A percentile compares a stretch with the other conserved stretches of the same genome.
These are phyloP conservation scores for Aspergillus uvarum DNA, from an alignment of 2,329 filamentous ascomycete species.

Conservation along the genomic window DNA sequence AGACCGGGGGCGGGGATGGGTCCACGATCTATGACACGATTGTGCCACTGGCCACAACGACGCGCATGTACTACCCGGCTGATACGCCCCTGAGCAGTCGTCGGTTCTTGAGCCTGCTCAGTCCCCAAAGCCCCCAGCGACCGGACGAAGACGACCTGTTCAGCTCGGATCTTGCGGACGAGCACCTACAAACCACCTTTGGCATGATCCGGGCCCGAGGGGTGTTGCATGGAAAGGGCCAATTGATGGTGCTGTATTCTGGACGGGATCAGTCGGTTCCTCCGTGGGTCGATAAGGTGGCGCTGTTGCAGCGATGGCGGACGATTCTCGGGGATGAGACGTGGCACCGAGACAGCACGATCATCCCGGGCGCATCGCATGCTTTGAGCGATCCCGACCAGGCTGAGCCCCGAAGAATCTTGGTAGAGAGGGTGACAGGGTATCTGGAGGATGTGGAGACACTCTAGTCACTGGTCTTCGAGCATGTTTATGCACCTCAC, in stretches of 20 bases:
- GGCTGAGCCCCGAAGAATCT: conserved; percentile 46
- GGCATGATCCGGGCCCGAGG: conserved; percentile 44
- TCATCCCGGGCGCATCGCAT: conserved; percentile 46
- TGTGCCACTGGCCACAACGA: not conserved
- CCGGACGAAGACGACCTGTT: conserved; percentile 82
- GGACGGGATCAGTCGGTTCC: conserved; percentile 48
- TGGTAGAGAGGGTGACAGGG: conserved; percentile 50
- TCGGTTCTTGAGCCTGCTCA: conserved; percentile 58
- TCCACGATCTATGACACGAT: not conserved
- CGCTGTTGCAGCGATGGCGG: conserved; percentile 43
- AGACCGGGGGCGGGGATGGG: not conserved
- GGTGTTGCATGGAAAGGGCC: conserved; percentile 31
- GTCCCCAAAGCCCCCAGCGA: conserved; percentile 50
- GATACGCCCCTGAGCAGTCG: conserved; percentile 52
- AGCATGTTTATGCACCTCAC: not conserved
- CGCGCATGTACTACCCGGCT: conserved; percentile 17
- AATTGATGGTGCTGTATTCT: conserved; percentile 46
- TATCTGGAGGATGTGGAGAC: not conserved
- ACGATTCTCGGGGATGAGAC: conserved; percentile 31
- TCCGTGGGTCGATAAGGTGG: conserved; percentile 45
- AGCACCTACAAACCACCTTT: conserved; percentile 64
- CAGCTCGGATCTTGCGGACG: conserved; percentile 66
- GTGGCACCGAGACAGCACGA: conserved; percentile 49
- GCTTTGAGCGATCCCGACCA: conserved; percentile 29
- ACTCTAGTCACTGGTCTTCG: not conserved